These are phyloP conservation scores for Naematelia aurantialba DNA, from an alignment of 768 basidiomycete genomes.

Conservation along the genomic window DNA sequence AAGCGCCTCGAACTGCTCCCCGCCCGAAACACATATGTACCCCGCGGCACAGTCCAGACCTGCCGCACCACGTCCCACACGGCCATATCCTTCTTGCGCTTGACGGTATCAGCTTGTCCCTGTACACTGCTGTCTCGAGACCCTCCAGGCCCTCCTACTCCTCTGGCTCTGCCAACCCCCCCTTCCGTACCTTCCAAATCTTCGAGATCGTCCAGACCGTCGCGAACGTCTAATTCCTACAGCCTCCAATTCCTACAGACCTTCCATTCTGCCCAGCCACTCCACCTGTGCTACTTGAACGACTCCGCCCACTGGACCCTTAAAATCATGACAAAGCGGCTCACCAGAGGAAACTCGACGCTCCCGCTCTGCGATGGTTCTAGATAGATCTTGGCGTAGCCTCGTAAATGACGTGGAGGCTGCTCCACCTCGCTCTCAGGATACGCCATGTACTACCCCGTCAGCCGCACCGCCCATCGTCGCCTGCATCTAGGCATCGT, in stretches of 20 bases:
- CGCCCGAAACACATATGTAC: slow-evolving; percentile 61
- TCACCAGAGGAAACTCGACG: slow-evolving; percentile 41
- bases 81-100: slow-evolving; percentile 46
- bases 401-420: slow-evolving; percentile 46
- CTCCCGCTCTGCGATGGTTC: slow-evolving; percentile 32
- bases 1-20: slow-evolving; percentile 51
- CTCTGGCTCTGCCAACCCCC: neutral
- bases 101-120: slow-evolving; percentile 7
- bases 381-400: slow-evolving; percentile 46
- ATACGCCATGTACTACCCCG: slow-evolving; percentile 43
- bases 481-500: neutral
- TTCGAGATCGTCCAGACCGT: no score
- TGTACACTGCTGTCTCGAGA: neutral
- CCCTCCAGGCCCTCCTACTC: no score
- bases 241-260: no score
- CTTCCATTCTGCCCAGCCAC: no score
- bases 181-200: no score
- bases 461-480: slow-evolving; percentile 1
- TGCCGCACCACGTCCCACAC: slow-evolving; percentile 74
- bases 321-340: slow-evolving; percentile 7
- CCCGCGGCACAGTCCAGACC: slow-evolving; percentile 69
- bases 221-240: no score
- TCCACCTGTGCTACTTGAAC: no score
- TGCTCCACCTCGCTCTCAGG: slow-evolving; percentile 38
- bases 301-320: no score